Evolutionary conservation across 148 eudicot genomes (phyloP), one percentile per base, ranked within the genome.

Genomic region (Pharnaceum exiguum): DNA sequence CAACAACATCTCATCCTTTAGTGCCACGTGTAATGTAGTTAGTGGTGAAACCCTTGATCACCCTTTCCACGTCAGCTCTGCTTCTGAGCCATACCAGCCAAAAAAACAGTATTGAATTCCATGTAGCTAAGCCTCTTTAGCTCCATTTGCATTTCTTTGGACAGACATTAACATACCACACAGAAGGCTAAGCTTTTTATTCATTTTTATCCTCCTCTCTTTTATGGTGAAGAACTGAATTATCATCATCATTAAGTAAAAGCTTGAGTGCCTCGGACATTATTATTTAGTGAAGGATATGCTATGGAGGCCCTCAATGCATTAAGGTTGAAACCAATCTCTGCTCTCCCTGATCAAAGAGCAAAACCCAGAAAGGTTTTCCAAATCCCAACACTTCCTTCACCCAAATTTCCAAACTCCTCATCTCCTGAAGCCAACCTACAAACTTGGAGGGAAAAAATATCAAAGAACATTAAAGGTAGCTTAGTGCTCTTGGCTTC

Each of bases 271-370:
- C 49, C 59, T 46, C 16, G 31, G 6, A 26, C n/a, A n/a, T n/a
- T n/a, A 54, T 5, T 19, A 18, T 13, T 26, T 23, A 18, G 32
- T 21, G 16, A 40, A 59, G 59, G 63, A 33, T 64, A 75, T 77
- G 72, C 85, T 21, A 90, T 90, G 97, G 87, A 90, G 74, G 87
- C 84, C 75, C 68, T 87, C 45, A 84, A 82, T 73, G 89, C 85
- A 65, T 66, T 73, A 57, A 81, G 83, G 36, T 72, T 87, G 74
- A 82, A 75, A 47, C 93, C 95, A 60, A 60, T 84, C 3, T 80
- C 87, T 43, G 82, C 78, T 71, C 72, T 85, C 68, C 82, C 85
- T 27, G 73, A 78, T 25, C 81, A 73, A 60, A 85, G 77, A 76
- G 63, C 75, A 52, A 75, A 81, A 73, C 89, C 83, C 80, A 93